Percentiles rank a stretch among this genome's conserved stretches.
These are phyloP conservation scores for Ganoderma lucidum DNA, from an alignment of 1,284 basidiomycete species.

Conservation along the genomic window DNA sequence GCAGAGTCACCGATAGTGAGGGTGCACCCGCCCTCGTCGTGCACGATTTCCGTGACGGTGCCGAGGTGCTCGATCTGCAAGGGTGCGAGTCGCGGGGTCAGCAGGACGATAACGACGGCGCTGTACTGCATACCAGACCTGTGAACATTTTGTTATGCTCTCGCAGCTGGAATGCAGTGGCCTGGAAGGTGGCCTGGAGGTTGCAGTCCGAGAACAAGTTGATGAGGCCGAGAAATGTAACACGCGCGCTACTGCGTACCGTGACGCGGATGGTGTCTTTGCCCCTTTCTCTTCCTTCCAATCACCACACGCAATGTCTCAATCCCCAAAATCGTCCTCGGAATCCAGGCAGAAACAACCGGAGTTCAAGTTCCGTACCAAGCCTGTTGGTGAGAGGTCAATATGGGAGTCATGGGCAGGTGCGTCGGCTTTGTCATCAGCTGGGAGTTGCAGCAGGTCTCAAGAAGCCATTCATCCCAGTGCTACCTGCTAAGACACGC, in stretches of 20 bases:
- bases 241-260: not conserved
- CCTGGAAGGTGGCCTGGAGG: not conserved
- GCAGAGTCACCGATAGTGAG: slow-evolving; percentile 82
- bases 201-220: slow-evolving; percentile 10
- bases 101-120: slow-evolving; percentile 12
- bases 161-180: not conserved
- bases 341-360: slow-evolving; percentile 18
- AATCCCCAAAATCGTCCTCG: slow-evolving; percentile 14
- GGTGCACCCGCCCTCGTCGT: slow-evolving; percentile 81
- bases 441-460: not conserved
- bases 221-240: slow-evolving; percentile 7
- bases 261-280: not conserved
- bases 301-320: slow-evolving; percentile 23
- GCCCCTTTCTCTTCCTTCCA: slow-evolving; percentile 16
- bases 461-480: slow-evolving; percentile 42
- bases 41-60: slow-evolving; percentile 67
- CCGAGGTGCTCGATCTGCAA: slow-evolving; percentile 84
- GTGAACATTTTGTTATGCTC: slow-evolving; percentile 62
- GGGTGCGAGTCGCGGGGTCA: slow-evolving; percentile 14
- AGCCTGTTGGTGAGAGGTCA: slow-evolving; percentile 35
- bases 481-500: slow-evolving; percentile 65
- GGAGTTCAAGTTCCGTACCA: slow-evolving; percentile 31
- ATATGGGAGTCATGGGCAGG: slow-evolving; percentile 48
- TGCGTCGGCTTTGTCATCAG: slow-evolving; percentile 20
- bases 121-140: slow-evolving; percentile 63